A percentile compares a stretch with the other conserved stretches of the same genome.
phyloP scores from a whole-genome alignment of 208 protist genomes.

The Wallacemonas sp. region DNA sequence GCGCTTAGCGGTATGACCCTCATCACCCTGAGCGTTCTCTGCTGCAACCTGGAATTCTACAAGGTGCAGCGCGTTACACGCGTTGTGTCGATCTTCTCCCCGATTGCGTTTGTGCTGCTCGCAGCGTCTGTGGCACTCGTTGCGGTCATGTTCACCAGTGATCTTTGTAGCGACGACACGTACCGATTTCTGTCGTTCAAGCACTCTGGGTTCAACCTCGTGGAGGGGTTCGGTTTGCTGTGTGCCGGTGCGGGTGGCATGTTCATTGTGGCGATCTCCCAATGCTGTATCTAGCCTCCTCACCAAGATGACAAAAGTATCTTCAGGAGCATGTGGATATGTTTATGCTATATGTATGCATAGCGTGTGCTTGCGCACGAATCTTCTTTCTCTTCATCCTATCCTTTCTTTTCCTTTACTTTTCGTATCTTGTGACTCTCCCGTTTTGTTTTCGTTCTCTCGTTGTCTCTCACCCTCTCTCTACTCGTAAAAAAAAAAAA shows the following conservation, averaged over 20 bases:
- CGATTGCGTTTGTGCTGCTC: constrained; percentile 15
- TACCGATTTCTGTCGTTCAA: background rate
- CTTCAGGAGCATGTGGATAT: no score
- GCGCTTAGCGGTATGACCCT: constrained; percentile 2
- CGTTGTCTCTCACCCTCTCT: no score
- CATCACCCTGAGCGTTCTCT: constrained; percentile 4
- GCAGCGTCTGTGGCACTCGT: background rate
- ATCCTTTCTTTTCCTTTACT: background rate
- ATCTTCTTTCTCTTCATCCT: background rate
- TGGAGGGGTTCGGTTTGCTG: constrained; percentile 8
- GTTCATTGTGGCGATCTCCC: background rate
- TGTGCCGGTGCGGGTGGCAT: background rate
- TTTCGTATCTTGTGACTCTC: background rate
- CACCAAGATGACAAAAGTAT: no score
- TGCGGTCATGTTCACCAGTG: background rate
- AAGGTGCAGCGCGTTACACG: background rate
- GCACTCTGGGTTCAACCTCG: constrained; percentile 4
- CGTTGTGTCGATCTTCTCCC: constrained; percentile 15
- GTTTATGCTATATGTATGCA: no score
- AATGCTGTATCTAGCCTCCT: constrained; percentile 7
- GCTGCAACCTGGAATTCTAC: background rate
- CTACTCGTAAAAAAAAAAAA: constrained; percentile 6
- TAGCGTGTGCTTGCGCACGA: background rate
- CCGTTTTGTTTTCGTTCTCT: constrained; percentile 10
- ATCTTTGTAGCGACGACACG: background rate